These are phyloP conservation scores for Gigaspora rosea DNA, from an alignment of 192 early-diverging fungal genomes.

Conservation along the genomic window DNA sequence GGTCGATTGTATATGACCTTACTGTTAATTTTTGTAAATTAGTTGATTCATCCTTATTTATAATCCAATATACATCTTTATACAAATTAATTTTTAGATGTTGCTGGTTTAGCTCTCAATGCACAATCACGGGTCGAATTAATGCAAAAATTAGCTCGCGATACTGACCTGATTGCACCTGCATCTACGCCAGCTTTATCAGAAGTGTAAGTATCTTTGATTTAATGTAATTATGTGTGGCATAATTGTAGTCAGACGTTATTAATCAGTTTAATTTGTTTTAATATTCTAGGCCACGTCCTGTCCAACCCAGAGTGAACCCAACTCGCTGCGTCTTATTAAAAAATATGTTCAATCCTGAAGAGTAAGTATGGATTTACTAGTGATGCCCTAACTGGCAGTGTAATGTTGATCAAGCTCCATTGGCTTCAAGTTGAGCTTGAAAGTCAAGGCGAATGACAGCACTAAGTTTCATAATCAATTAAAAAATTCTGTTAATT, in stretches of 20 bases:
- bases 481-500: no score
- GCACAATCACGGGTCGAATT: slow-evolving; percentile 71
- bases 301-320: slow-evolving; percentile 52
- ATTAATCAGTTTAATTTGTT: background rate
- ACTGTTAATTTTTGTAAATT: background rate
- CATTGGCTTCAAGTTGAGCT: no score
- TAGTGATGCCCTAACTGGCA: slow-evolving; percentile 20
- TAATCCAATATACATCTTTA: background rate
- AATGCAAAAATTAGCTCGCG: slow-evolving; percentile 79
- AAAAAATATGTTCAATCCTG: slow-evolving; percentile 87
- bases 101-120: slow-evolving; percentile 66
- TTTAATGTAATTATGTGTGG: background rate
- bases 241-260: background rate
- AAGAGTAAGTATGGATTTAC: slow-evolving; percentile 59
- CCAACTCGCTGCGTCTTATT: slow-evolving; percentile 69
- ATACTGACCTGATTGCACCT: slow-evolving; percentile 47
- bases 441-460: no score
- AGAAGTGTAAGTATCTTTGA: slow-evolving; percentile 32
- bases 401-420: no score
- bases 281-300: slow-evolving; percentile 40
- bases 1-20: background rate
- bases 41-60: background rate
- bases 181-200: slow-evolving; percentile 31
- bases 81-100: slow-evolving; percentile 39
- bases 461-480: no score